Evolutionary conservation across 2,329 filamentous ascomycete genomes (phyloP).

Genomic region (Hypoxylon sp.): DNA sequence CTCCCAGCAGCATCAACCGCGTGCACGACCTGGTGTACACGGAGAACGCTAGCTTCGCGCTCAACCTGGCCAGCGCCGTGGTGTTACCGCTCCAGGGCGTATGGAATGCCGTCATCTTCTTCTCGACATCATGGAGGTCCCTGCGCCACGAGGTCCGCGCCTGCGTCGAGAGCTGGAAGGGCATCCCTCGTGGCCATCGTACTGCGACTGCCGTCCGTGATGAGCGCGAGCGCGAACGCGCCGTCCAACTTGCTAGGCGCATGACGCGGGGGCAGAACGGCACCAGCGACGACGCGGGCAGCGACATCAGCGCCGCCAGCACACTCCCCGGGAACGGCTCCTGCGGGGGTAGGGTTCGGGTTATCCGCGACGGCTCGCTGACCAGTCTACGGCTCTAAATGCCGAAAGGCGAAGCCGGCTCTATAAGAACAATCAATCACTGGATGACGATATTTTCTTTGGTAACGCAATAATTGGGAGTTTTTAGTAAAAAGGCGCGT

Average conservation of each 20-base stretch:
- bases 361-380: slow-evolving; percentile 43
- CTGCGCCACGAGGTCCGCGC: slow-evolving; percentile 53
- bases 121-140: slow-evolving; percentile 68
- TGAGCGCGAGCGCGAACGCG: slow-evolving; percentile 46
- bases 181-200: slow-evolving; percentile 46
- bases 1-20: slow-evolving; percentile 77
- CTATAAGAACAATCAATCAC: background rate
- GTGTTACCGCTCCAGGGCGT: slow-evolving; percentile 83
- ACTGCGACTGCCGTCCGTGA: slow-evolving; percentile 45
- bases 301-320: slow-evolving; percentile 32
- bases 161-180: slow-evolving; percentile 35
- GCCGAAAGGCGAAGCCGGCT: too few species aligned
- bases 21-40: slow-evolving; percentile 74
- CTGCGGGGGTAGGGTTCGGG: slow-evolving; percentile 41
- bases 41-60: slow-evolving; percentile 65
- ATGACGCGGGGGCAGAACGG: slow-evolving; percentile 9
- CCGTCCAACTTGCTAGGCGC: slow-evolving; percentile 40
- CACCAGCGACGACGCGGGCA: slow-evolving; percentile 36
- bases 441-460: background rate
- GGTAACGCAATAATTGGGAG: background rate
- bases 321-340: slow-evolving; percentile 9
- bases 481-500: background rate
- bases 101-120: slow-evolving; percentile 84
- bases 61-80: slow-evolving; percentile 76
- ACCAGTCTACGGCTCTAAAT: slow-evolving; percentile 24